Evolutionary conservation across 495 filamentous ascomycete genomes (phyloP), one percentile per base, ranked within the genome.

Genomic region (Penicillium crystallinum): DNA sequence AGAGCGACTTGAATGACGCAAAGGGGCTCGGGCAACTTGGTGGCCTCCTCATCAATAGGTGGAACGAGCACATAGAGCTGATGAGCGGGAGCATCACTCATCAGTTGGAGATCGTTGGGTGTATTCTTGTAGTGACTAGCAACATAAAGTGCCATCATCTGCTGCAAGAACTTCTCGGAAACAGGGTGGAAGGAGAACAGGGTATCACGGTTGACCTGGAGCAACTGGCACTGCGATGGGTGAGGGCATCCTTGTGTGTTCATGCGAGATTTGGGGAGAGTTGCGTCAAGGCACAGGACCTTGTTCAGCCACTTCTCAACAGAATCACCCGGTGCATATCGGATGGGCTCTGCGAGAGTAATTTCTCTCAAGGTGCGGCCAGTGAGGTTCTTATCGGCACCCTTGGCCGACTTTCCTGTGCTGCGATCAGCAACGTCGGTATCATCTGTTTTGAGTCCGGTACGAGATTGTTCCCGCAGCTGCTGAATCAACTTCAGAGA

Each of bases 81-180:
- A 64, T 99, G 95, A 0, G 93, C 92, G 10, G 95, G 95, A 6
- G 95, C 93, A 72, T 99, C 95, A 57, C 87, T 91, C 88, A 99
- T 93, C 30, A 99, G 82, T 66, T 97, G 95, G 23, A 99, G 78
- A 63, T 99, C 95, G 61, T 99, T 96, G 4, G 95, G 95, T 1
- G 91, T 90, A 69, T 99, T 99, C 70, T 97, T 97, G 75, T 99
- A 97, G 65, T 97, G 91, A 63, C 88, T 92, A 15, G 95, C 91
- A n/a, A 97, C 93, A 60, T 97, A 97, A 1, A 99, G 81, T 9
- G 91, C 89, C 70, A 99, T 91, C 90, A 97, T 96, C 55, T 96
- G 89, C 64, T 97, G 95, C 40, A 99, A 76, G 71, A 99, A 98
- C 66, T 90, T 93, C 62, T 99, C 95, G 7, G 92, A 95, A 8